A percentile compares a stretch with the other conserved stretches of the same genome.
Evolutionary conservation across 495 filamentous ascomycete genomes (phyloP).

Genomic region (Lentithecium fluviatile): DNA sequence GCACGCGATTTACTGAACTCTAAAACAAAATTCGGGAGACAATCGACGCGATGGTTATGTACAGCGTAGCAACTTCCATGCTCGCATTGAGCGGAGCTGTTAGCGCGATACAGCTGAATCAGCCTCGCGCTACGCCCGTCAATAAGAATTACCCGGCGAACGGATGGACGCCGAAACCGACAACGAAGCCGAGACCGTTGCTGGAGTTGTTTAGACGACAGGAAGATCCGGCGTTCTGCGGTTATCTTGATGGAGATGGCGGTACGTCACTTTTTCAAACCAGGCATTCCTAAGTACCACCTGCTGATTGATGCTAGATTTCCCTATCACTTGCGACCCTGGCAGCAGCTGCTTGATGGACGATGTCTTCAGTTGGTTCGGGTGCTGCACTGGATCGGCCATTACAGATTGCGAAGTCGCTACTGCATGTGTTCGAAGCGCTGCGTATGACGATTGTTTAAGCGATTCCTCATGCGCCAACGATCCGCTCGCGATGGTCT

Average conservation of each 20-base stretch:
- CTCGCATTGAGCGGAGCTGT: not conserved
- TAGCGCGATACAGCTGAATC: not conserved
- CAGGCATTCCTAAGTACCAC: not conserved
- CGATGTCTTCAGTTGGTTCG: slow-evolving; percentile 1
- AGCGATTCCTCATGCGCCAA: not conserved
- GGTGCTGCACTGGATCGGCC: slow-evolving; percentile 2
- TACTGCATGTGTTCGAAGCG: slow-evolving; percentile 5
- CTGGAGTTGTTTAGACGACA: not conserved
- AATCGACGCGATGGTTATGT: not conserved
- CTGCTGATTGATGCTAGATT: not conserved
- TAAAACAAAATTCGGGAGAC: not conserved
- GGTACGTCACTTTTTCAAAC: not conserved
- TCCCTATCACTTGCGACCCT: not conserved
- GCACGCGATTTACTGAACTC: not conserved
- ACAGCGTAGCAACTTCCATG: not conserved
- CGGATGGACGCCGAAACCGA: not conserved
- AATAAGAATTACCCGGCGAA: not conserved
- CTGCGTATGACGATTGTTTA: not conserved
- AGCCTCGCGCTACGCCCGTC: not conserved
- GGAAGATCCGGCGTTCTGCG: not conserved
- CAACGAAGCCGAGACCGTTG: not conserved
- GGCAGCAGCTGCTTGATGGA: slow-evolving; percentile 5
- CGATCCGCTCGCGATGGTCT: not conserved
- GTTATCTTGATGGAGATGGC: not conserved
- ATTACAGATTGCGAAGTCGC: not conserved